These are phyloP conservation scores for Wilhelminamyces savonicus DNA, from an alignment of 805 yeast species.

Conservation along the genomic window DNA sequence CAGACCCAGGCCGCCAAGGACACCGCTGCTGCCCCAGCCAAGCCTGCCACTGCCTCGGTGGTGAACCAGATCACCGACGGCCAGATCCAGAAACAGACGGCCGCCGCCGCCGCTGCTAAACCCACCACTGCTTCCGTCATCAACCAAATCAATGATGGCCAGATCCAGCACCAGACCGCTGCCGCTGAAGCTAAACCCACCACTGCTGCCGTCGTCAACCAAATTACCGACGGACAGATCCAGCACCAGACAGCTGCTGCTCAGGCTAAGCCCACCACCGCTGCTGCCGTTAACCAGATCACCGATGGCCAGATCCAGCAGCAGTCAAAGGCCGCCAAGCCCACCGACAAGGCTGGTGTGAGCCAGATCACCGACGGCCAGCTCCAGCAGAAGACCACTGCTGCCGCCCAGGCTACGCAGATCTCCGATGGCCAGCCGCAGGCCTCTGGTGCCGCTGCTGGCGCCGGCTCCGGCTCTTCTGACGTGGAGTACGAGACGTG, in stretches of 20 bases:
- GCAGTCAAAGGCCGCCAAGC: conserved; percentile 8
- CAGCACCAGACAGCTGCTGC: conserved; percentile 20
- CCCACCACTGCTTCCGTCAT: conserved; percentile 15
- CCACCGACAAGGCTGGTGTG: conserved; percentile 16
- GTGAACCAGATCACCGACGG: conserved; percentile 27
- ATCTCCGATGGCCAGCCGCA: conserved; percentile 36
- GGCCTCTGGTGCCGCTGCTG: conserved; percentile 1
- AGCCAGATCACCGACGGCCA: conserved; percentile 14
- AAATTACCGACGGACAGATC: conserved; percentile 29
- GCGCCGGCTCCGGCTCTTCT: not conserved
- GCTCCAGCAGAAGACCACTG: conserved; percentile 12
- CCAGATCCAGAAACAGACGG: conserved; percentile 25
- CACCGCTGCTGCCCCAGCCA: conserved; percentile 4
- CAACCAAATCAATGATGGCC: conserved; percentile 32
- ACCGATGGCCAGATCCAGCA: conserved; percentile 32
- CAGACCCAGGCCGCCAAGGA: no score
- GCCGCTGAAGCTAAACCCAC: conserved; percentile 9
- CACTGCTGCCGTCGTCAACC: conserved; percentile 16
- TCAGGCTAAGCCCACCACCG: conserved; percentile 4
- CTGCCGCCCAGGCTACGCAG: conserved; percentile 28
- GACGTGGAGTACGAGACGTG: not conserved
- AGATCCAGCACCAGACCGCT: conserved; percentile 18
- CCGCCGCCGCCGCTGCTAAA: conserved; percentile 7
- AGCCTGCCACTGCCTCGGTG: conserved; percentile 11
- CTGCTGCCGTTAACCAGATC: conserved; percentile 34